Base-by-base conservation (phyloP, 495 filamentous ascomycete species). In the Pseudevernia furfuracea region DNA sequence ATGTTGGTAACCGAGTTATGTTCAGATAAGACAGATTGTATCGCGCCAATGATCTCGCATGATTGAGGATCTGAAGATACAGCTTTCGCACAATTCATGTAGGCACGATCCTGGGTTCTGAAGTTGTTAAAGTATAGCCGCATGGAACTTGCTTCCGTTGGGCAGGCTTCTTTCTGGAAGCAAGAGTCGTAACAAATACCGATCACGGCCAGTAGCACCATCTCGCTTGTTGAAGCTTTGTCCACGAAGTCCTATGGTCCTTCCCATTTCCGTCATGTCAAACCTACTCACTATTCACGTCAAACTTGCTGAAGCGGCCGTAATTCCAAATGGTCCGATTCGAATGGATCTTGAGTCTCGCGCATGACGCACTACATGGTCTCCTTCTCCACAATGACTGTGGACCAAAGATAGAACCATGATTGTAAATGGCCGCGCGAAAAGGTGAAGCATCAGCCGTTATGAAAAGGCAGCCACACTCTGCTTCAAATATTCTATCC, bases 61-160 rank as follows among this genome's bases (percentile, higher is more conserved):
- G 23, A 19, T 41, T 57, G 21, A n/a, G 41, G 61, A 43, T 46
- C 52, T 55, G 38, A 41, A 17, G 25, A 32, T 63, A 32, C 10
- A 52, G 49, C 48, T 57, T 57, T 36, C 49, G 37, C 55, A n/a
- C 57, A 34, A 57, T 56, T n/a, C 17, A 43, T 56, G 38, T 57
- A 57, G 61, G 19, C 55, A 57, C 37, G 38, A 63, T 63, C 38
- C 32, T 57, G 41, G 52, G 61, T 32, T 63, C 36, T 57, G 8
- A 55, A 36, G 38, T 56, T 19, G 19, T 21, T 37, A 2, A 23
- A 23, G 3, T 55, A 55, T n/a, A 55, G 52, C 52, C 52, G 52
- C 52, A 34, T 55, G 7, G 52, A 30, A 34, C 28, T 34, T 32
- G 30, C 30, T 21, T 34, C 15, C 36, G 52, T 34, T 21, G 17